Evolutionary conservation across 805 yeast species (phyloP), one percentile per base, ranked within the genome.

Genomic region (Candida namnaoensis): DNA sequence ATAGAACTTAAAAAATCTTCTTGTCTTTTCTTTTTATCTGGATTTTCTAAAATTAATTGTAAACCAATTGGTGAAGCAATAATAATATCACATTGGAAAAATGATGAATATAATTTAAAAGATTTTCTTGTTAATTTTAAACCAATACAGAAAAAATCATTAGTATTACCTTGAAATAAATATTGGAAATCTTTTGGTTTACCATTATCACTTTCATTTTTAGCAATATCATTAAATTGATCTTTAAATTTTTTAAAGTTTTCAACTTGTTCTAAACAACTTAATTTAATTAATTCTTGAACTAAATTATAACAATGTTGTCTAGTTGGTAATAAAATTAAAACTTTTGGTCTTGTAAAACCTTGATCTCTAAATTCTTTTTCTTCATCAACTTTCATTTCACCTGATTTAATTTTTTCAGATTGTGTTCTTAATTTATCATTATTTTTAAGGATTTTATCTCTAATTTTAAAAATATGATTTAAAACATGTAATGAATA

Each of bases 1-100:
- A 93, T 86, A 2, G 97, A 88, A 32, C 95, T 81, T 44, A 93
- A 63, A 54, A 88, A 93, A 59, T 90, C 96, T 42, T 72, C 75
- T 49, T 82, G 88, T 44, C 81, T 68, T 54, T 79, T 76, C 55
- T 65, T 61, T 42, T 68, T 69, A 40, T 72, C 73, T 7, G 71
- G 68, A 48, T 78, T 79, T 46, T 87, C 95, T 46, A 88, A 64
- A 36, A 90, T 76, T 73, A 88, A 71, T 43, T 82, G 77, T 38
- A 93, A 66, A 1, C 98, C 98, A 45, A 93, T 72, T 4, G 99
- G 97, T 7, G 96, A 88, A 36, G 96, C 96, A 26, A 93, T 59
- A 12, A 93, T 80, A 14, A 93, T 68, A 62, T 93, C 99, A 1
- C 95, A 81, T 37, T 80, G 77, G 56, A 86, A 85, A 54, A 88